Evolutionary conservation across 2,329 filamentous ascomycete species (phyloP).

Genomic region (Rhynchosporium agropyri): DNA sequence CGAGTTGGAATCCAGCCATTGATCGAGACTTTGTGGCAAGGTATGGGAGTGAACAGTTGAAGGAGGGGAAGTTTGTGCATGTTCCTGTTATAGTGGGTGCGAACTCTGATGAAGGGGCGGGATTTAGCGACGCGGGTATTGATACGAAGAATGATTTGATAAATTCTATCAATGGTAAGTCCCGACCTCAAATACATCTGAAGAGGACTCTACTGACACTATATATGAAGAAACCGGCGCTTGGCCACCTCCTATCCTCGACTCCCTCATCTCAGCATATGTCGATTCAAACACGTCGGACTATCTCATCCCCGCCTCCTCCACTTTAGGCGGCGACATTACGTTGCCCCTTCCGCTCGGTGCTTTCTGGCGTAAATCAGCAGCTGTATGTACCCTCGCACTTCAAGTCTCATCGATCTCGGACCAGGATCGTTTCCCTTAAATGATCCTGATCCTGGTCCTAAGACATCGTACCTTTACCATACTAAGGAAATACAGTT

Average conservation of each 20-base stretch:
- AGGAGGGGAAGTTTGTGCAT: slow-evolving; percentile 42
- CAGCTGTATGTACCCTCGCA: not conserved
- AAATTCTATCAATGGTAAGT: slow-evolving; percentile 20
- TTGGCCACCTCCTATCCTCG: slow-evolving; percentile 7
- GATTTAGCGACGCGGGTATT: slow-evolving; percentile 45
- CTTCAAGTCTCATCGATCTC: too few relatives aligned
- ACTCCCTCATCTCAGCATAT: slow-evolving; percentile 46
- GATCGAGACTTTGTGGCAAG: slow-evolving; percentile 44
- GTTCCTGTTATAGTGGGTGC: slow-evolving; percentile 49
- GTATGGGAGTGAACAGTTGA: slow-evolving; percentile 40
- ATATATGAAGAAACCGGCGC: not conserved
- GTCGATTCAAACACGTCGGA: slow-evolving; percentile 47
- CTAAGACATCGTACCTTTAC: too few relatives aligned
- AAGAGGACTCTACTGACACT: not conserved
- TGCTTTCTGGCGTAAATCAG: slow-evolving; percentile 26
- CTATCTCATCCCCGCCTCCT: slow-evolving; percentile 48
- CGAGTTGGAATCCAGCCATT: slow-evolving; percentile 41
- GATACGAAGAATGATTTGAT: slow-evolving; percentile 21
- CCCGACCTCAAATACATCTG: not conserved
- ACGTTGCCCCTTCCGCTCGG: slow-evolving; percentile 38
- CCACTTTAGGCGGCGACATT: slow-evolving; percentile 30
- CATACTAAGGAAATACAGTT: not conserved
- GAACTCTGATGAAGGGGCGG: slow-evolving; percentile 43
- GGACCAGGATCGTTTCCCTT: too few relatives aligned
- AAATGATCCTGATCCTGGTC: too few relatives aligned